Percentiles rank a stretch among this genome's conserved stretches.
These are phyloP conservation scores for Aquilaria agallochum DNA, from an alignment of 441 rosid species.

Conservation along the genomic window DNA sequence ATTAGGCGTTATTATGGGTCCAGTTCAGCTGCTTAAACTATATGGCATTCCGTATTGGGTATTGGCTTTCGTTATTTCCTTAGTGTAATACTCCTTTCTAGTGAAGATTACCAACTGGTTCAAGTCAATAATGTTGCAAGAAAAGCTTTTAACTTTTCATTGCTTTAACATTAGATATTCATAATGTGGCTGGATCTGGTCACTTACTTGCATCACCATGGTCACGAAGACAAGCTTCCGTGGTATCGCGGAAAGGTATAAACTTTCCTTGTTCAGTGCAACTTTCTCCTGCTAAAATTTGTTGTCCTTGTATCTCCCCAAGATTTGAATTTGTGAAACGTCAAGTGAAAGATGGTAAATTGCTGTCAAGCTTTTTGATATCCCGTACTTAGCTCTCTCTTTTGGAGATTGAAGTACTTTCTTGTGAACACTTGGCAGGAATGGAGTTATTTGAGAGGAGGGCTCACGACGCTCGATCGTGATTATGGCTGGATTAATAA, in stretches of 20 bases:
- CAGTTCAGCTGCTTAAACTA: slow-evolving; percentile 54
- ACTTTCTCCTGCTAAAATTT: too few relatives aligned
- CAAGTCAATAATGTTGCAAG: background rate
- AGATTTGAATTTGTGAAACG: background rate
- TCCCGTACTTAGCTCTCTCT: too few relatives aligned
- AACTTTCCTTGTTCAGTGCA: background rate
- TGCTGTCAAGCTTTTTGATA: background rate
- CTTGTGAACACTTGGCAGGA: slow-evolving; percentile 28
- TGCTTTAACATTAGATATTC: slow-evolving; percentile 27
- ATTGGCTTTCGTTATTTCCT: slow-evolving; percentile 4
- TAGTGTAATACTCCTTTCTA: background rate
- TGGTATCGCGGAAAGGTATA: slow-evolving; percentile 74
- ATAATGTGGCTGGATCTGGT: slow-evolving; percentile 65
- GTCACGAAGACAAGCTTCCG: slow-evolving; percentile 58
- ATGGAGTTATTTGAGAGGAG: slow-evolving; percentile 77
- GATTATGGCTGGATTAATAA: slow-evolving; percentile 66
- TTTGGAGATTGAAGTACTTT: too few relatives aligned
- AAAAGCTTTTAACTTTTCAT: background rate
- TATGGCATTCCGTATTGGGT: slow-evolving; percentile 58
- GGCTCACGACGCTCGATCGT: slow-evolving; percentile 65
- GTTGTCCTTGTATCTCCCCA: background rate
- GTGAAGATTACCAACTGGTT: background rate
- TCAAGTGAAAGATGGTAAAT: background rate
- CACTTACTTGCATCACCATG: slow-evolving; percentile 69
- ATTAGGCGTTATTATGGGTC: slow-evolving; percentile 46